Base-by-base conservation (phyloP, 345 rosid species). In the Arabidopsis suecica region DNA sequence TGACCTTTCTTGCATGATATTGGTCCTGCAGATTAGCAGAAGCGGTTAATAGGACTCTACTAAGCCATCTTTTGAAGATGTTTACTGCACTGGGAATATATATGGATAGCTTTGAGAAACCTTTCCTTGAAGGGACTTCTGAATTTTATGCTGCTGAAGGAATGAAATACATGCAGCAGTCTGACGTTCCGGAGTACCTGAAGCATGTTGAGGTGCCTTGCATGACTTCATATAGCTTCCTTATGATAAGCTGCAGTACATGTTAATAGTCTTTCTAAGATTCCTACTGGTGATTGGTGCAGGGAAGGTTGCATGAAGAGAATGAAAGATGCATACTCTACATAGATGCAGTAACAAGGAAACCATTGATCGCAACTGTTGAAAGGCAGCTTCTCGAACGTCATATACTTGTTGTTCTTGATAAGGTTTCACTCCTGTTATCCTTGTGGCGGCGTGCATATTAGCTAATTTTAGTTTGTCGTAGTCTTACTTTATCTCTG, bases 111-210 rank as follows among this genome's bases (percentile, higher is more conserved):
- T 94, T 94, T 88, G 97, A 94, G 83, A 94, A 85, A 76, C 88
- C 88, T 57, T 95, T 95, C 84, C 94, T 95, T 65, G 97, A 90
- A 73, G 74, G 90, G 75, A 95, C 98, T 49, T 92, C 97, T 13
- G 99, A 89, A 80, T 95, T 90, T 86, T 95, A 92, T 89, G 97
- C 93, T 9, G 83, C 99, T 45, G 99, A 95, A 82, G 99, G 99
- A 74, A 89, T 89, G 98, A 88, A 86, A 78, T 90, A 85, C 84
- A 90, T 92, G 94, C 99, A 95, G 82, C 99, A 90, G 78, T 87
- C 88, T n/a, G 97, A 95, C 74, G 94, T 95, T 76, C 97, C 99
- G 41, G 99, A 95, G 81, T 95, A 92, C 84, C 77, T 92, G 80
- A 95, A 90, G 85, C 99, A 92, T 61, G 99, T 95, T 63, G 99